phyloP scores from a whole-genome alignment of 139 green algal species.

The Haematococcus lacustris region DNA sequence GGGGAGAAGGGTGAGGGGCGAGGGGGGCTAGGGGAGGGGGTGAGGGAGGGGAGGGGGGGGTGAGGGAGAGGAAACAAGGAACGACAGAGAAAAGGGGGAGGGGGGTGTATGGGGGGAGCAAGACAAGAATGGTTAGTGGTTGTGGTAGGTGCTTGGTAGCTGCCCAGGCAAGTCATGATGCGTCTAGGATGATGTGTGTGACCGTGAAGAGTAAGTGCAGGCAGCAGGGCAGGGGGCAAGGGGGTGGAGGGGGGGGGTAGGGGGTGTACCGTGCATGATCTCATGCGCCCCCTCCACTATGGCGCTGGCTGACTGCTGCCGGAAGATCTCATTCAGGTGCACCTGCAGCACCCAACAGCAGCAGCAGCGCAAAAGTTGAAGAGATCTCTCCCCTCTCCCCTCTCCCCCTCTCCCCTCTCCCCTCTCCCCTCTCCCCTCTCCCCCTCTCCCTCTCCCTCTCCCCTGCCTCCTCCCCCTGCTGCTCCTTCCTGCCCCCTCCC shows the following conservation, averaged over 20 bases:
- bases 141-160: too few species aligned
- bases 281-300: slow-evolving; percentile 66
- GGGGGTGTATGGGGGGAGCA: too few species aligned
- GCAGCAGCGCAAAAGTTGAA: not conserved
- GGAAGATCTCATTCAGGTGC: slow-evolving; percentile 66
- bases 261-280: slow-evolving; percentile 24
- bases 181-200: too few species aligned
- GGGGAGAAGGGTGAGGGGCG: not conserved
- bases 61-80: not conserved
- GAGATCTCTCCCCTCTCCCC: not conserved
- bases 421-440: not conserved
- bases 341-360: slow-evolving; percentile 4
- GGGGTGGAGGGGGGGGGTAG: not conserved
- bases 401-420: not conserved
- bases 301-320: slow-evolving; percentile 29
- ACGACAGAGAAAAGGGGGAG: not conserved
- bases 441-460: not conserved
- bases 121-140: too few species aligned
- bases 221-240: not conserved
- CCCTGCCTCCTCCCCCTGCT: not conserved
- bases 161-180: too few species aligned
- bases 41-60: not conserved
- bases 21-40: not conserved
- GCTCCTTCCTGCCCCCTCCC: not conserved
- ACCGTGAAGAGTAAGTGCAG: not conserved